These are phyloP conservation scores for Furcasterigmium furcatum DNA, from an alignment of 2,329 filamentous ascomycete genomes.

Conservation along the genomic window DNA sequence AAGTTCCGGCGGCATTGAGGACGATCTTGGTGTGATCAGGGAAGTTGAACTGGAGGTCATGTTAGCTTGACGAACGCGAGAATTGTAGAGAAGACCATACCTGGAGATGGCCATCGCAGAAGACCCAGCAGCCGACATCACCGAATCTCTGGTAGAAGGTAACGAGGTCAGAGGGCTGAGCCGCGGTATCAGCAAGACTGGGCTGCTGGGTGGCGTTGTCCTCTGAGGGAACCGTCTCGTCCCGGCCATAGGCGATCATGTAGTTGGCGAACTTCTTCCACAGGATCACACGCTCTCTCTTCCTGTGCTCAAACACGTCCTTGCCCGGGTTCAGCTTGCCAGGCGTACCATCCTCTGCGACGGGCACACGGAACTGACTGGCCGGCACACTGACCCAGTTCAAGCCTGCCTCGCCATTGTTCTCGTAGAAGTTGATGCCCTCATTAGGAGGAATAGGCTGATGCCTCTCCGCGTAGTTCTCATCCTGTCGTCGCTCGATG, in stretches of 20 bases:
- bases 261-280: conserved; percentile 76
- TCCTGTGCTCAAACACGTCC: conserved; percentile 62
- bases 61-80: conserved; percentile 16
- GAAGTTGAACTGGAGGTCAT: conserved; percentile 68
- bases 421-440: conserved; percentile 71
- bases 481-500: conserved; percentile 58
- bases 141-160: conserved; percentile 81
- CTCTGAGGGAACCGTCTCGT: conserved; percentile 55
- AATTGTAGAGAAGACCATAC: conserved; percentile 31
- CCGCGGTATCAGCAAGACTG: conserved; percentile 7
- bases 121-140: conserved; percentile 79
- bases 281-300: conserved; percentile 61
- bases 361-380: conserved; percentile 53
- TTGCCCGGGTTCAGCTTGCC: conserved; percentile 60
- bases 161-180: conserved; percentile 56
- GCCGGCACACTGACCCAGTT: conserved; percentile 62
- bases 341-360: conserved; percentile 56
- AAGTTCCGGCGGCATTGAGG: conserved; percentile 68
- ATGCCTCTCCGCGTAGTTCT: conserved; percentile 51
- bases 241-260: conserved; percentile 71
- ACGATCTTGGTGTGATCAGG: conserved; percentile 86
- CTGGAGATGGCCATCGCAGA: conserved; percentile 76
- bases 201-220: conserved; percentile 36
- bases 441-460: conserved; percentile 64
- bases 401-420: conserved; percentile 62